Conservation (phyloP, 306 rosid species). For the Leucaena leucocephala region DNA sequence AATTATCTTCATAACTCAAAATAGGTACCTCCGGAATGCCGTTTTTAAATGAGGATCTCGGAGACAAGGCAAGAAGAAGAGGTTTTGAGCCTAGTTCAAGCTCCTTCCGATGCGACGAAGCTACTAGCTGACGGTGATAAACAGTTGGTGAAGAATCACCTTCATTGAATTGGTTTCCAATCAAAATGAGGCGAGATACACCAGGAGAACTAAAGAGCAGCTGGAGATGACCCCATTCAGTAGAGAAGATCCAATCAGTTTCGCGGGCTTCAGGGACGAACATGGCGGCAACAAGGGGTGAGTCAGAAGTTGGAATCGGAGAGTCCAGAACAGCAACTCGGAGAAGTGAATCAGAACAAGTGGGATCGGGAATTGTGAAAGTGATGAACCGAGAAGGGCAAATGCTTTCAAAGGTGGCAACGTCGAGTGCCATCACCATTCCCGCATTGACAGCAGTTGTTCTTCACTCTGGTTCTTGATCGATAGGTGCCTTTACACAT, state of each 20-base stretch:
- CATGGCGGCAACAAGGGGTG: slow-evolving; percentile 65
- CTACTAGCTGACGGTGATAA: slow-evolving; percentile 48
- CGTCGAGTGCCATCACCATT: slow-evolving; percentile 54
- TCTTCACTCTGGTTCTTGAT: background rate
- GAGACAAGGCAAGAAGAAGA: slow-evolving; percentile 76
- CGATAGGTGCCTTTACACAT: background rate
- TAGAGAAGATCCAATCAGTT: slow-evolving; percentile 83
- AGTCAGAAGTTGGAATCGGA: slow-evolving; percentile 40
- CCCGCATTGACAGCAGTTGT: background rate
- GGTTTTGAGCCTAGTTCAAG: slow-evolving; percentile 63
- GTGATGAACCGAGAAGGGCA: slow-evolving; percentile 61
- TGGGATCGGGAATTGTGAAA: slow-evolving; percentile 68
- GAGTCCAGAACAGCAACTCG: slow-evolving; percentile 85
- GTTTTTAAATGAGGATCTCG: slow-evolving; percentile 51
- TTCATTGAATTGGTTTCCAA: slow-evolving; percentile 47
- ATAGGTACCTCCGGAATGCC: slow-evolving; percentile 72
- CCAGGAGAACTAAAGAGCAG: slow-evolving; percentile 59
- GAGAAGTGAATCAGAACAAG: slow-evolving; percentile 49
- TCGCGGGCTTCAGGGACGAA: slow-evolving; percentile 75
- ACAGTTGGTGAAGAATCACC: background rate
- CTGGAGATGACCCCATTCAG: slow-evolving; percentile 72
- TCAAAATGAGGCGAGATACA: slow-evolving; percentile 66
- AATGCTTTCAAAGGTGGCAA: slow-evolving; percentile 51
- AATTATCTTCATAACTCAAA: slow-evolving; percentile 66
- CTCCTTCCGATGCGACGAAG: slow-evolving; percentile 27